phyloP scores from a whole-genome alignment of 2,329 filamentous ascomycete genomes.

The Aureobasidium pullulans region DNA sequence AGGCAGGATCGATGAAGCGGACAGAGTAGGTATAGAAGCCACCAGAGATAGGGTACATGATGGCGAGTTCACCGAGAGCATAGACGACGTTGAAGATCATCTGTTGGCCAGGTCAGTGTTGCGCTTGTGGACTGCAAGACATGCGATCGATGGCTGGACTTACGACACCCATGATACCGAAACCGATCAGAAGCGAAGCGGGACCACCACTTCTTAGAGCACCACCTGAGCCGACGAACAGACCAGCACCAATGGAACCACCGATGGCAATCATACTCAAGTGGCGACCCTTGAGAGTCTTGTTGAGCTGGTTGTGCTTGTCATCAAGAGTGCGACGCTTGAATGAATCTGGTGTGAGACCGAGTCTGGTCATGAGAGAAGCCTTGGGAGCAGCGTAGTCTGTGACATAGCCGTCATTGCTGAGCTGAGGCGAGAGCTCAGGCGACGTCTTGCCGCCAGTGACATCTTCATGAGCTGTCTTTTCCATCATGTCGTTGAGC shows the following conservation, averaged over 20 bases:
- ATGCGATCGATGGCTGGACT: conserved; percentile 16
- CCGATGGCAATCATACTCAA: conserved; percentile 30
- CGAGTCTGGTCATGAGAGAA: conserved; percentile 23
- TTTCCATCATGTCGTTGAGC: neutral
- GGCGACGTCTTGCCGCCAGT: neutral
- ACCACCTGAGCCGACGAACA: conserved; percentile 46
- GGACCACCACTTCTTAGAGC: conserved; percentile 44
- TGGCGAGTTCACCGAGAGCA: conserved; percentile 86
- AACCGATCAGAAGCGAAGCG: conserved; percentile 30
- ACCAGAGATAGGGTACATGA: conserved; percentile 82
- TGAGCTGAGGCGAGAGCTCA: neutral
- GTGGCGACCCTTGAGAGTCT: conserved; percentile 25
- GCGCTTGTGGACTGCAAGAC: no score
- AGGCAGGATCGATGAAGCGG: conserved; percentile 87
- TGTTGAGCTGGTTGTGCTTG: conserved; percentile 27
- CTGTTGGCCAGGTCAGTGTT: conserved; percentile 20
- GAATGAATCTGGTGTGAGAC: conserved; percentile 26
- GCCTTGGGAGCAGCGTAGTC: conserved; percentile 16
- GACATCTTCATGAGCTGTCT: neutral
- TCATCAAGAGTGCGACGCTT: conserved; percentile 23
- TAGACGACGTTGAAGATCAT: conserved; percentile 93
- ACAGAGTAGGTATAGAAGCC: conserved; percentile 91
- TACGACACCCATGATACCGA: conserved; percentile 27
- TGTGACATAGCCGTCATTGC: neutral
- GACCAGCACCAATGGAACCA: conserved; percentile 43